phyloP scores from a whole-genome alignment of 805 yeast genomes.

The Brettanomyces nanus region DNA sequence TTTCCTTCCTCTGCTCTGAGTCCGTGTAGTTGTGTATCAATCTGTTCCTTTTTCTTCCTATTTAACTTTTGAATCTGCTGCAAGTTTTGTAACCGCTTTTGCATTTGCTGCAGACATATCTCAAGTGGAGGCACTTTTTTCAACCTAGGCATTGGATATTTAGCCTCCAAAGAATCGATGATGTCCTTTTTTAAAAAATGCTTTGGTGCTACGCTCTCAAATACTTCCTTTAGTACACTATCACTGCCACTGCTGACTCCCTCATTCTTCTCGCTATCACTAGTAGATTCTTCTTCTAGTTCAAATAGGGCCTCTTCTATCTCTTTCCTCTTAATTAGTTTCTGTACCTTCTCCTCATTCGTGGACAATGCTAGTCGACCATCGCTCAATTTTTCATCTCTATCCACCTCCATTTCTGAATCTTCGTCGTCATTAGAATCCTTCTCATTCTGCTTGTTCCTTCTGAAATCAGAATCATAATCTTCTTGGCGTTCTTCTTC shows the following conservation, averaged over 20 bases:
- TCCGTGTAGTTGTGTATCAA: neutral
- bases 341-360: constrained; percentile 21
- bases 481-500: neutral
- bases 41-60: neutral
- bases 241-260: constrained; percentile 5
- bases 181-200: neutral
- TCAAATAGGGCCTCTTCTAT: constrained; percentile 29
- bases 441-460: constrained; percentile 4
- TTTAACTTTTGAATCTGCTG: neutral
- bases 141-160: neutral
- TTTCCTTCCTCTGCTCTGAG: neutral
- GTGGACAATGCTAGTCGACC: constrained; percentile 23
- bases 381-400: constrained; percentile 18
- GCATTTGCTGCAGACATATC: neutral
- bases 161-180: neutral
- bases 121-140: neutral
- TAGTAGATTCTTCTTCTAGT: constrained; percentile 9
- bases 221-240: neutral
- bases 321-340: constrained; percentile 20
- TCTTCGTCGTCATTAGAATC: constrained; percentile 5
- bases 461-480: constrained; percentile 9
- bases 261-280: constrained; percentile 7
- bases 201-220: constrained; percentile 1
- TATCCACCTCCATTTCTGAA: constrained; percentile 12
- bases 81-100: neutral